These are phyloP conservation scores for Phytophthora syringae DNA, from an alignment of 352 stramenopile genomes.

Conservation along the genomic window DNA sequence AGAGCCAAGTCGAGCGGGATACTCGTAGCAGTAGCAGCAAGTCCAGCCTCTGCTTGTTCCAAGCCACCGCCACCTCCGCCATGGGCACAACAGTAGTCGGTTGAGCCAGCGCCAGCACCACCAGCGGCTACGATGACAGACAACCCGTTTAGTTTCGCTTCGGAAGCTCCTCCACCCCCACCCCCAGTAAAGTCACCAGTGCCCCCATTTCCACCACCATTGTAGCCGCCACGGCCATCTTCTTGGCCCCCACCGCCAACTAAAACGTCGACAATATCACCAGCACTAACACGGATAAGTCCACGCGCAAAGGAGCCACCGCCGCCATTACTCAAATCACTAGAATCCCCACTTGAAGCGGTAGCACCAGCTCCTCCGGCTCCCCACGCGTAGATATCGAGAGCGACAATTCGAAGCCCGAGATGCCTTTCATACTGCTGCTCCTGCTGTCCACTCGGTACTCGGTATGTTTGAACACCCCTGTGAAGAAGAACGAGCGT, in stretches of 20 bases:
- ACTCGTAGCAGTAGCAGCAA: slow-evolving; percentile 37
- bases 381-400: slow-evolving; percentile 82
- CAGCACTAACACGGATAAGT: slow-evolving; percentile 47
- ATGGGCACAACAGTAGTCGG: slow-evolving; percentile 81
- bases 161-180: slow-evolving; percentile 69
- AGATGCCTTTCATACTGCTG: slow-evolving; percentile 9
- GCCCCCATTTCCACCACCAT: slow-evolving; percentile 72
- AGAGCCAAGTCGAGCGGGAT: slow-evolving; percentile 52
- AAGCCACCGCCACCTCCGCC: slow-evolving; percentile 67
- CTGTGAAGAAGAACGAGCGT: slow-evolving; percentile 54
- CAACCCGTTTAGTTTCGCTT: slow-evolving; percentile 51
- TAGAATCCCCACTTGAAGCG: slow-evolving; percentile 13
- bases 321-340: slow-evolving; percentile 53
- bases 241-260: slow-evolving; percentile 63
- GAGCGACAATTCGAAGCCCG: slow-evolving; percentile 50
- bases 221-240: slow-evolving; percentile 58
- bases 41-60: slow-evolving; percentile 48
- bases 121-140: slow-evolving; percentile 71
- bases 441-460: slow-evolving; percentile 31
- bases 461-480: slow-evolving; percentile 31
- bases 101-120: slow-evolving; percentile 71
- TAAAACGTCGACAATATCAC: slow-evolving; percentile 57
- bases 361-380: slow-evolving; percentile 68
- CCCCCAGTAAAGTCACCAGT: slow-evolving; percentile 59
- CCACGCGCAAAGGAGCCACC: slow-evolving; percentile 77